Conservation (phyloP, 371 early-diverging fungal species). For the Paraphysoderma sedebokerense region DNA sequence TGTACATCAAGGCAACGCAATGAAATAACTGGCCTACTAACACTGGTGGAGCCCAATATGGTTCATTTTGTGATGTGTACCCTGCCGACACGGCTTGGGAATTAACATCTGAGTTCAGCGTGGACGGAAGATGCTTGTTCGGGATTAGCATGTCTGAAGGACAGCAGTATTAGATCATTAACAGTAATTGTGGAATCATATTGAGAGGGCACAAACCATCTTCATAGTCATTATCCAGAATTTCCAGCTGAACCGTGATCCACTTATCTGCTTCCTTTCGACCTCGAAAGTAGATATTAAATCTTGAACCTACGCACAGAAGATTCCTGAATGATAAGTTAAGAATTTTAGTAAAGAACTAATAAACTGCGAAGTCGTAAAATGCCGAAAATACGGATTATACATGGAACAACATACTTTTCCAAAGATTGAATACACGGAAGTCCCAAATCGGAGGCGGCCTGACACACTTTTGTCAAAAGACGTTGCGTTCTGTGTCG, state of each 20-base stretch:
- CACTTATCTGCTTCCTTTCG: constrained; percentile 9
- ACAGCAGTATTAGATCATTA: no score
- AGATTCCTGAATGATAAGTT: no score
- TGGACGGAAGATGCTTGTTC: no score
- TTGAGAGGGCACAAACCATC: constrained; percentile 13
- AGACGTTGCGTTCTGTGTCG: no score
- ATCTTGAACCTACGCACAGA: no score
- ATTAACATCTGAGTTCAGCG: no score
- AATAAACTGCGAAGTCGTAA: background rate
- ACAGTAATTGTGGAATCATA: background rate
- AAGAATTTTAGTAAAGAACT: background rate
- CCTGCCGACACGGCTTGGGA: no score
- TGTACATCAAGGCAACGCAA: background rate
- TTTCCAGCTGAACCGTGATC: constrained; percentile 27
- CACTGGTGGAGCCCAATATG: no score
- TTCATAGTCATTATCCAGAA: constrained; percentile 29
- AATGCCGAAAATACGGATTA: background rate
- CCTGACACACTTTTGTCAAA: no score
- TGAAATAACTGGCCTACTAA: no score
- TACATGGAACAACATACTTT: background rate
- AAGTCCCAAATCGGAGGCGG: background rate
- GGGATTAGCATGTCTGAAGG: no score
- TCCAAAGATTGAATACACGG: background rate
- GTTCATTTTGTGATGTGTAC: no score
- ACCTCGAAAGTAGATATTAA: background rate